Base-by-base conservation (phyloP, 1,284 basidiomycete genomes). In the Mycosarcoma mackinlayi region DNA sequence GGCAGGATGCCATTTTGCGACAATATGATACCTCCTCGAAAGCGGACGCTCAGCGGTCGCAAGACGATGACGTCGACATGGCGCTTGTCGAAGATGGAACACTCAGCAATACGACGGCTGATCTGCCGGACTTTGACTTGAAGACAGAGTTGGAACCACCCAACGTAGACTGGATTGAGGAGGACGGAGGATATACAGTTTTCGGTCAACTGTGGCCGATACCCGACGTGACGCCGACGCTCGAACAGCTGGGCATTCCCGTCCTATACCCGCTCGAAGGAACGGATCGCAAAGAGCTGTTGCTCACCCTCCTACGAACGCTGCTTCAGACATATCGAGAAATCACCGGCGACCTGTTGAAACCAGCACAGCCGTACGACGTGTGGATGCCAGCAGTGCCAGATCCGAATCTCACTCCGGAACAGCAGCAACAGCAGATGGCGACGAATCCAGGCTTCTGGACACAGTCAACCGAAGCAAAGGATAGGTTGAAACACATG, bases 131-230 rank as follows among this genome's bases (percentile, higher is more conserved):
- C 25, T 69, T 72, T 25, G 78, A 80, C 30, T 40, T 80, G 37
- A 54, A 68, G 11, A 59, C 53, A 35, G 65, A 66, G 28, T 62
- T 81, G 6, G 48, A 51, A 18, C 71, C 71, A 14, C 79, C 78
- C 24, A 66, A 69, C 18, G 56, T 79, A 6, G 74, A 78, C 37
- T 81, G 77, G 79, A 80, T 81, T 46, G 75, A 79, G 45, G 55
- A 81, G 34, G 79, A 81, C 42, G 79, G 79, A 27, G 73, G 70
- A n/a, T 81, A 74, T 38, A 71, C 72, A 13, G 71, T 73, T 2
- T 81, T 81, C 52, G 78, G 78, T 1, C 78, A 79, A 37, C 58
- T 67, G 3, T 81, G 79, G 79, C 78, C 78, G 23, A 78, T 79
- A 2, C 76, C 76, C 0, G 78, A 80, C 23, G 48, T 61, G 13